phyloP scores from a whole-genome alignment of 2,329 filamentous ascomycete species.

The Exophiala phaeomuriformis region DNA sequence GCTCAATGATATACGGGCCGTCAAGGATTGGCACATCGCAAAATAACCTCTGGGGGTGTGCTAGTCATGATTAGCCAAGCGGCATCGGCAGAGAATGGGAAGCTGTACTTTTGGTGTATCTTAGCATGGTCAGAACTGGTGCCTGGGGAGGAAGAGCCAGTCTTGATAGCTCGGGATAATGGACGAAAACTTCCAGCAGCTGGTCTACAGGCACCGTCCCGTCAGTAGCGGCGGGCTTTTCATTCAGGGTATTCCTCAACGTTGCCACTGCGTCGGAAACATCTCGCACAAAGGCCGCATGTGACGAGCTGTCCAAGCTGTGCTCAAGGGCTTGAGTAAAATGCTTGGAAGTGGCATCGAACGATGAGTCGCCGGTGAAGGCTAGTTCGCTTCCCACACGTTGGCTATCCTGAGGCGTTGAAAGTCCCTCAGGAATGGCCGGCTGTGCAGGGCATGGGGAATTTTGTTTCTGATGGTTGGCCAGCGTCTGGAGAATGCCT shows the following conservation, averaged over 20 bases:
- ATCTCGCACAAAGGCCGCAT: slow-evolving; percentile 2
- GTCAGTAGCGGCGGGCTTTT: neutral
- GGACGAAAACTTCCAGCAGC: slow-evolving; percentile 4
- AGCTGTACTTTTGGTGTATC: slow-evolving; percentile 10
- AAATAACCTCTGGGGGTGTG: slow-evolving; percentile 18
- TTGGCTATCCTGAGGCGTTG: slow-evolving; percentile 27
- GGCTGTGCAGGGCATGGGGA: slow-evolving; percentile 7
- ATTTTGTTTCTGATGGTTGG: slow-evolving; percentile 26
- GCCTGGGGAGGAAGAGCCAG: slow-evolving; percentile 12
- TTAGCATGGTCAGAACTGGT: slow-evolving; percentile 10
- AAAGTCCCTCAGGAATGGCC: slow-evolving; percentile 10
- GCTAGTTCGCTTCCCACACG: slow-evolving; percentile 27
- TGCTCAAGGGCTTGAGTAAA: slow-evolving; percentile 25
- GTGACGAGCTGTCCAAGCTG: neutral
- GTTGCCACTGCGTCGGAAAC: slow-evolving; percentile 12
- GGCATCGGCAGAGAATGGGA: neutral
- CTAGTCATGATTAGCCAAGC: slow-evolving; percentile 1
- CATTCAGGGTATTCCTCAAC: slow-evolving; percentile 9
- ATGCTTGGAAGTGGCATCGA: slow-evolving; percentile 44
- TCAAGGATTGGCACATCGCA: slow-evolving; percentile 26
- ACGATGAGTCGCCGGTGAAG: slow-evolving; percentile 46
- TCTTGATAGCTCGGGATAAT: slow-evolving; percentile 10
- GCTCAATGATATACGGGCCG: slow-evolving; percentile 31
- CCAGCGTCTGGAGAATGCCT: slow-evolving; percentile 34
- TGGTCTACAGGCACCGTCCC: neutral